Evolutionary conservation across 176 grass and related monocot genomes (phyloP), one percentile per base, ranked within the genome.

Genomic region (Oryza rufipogon): DNA sequence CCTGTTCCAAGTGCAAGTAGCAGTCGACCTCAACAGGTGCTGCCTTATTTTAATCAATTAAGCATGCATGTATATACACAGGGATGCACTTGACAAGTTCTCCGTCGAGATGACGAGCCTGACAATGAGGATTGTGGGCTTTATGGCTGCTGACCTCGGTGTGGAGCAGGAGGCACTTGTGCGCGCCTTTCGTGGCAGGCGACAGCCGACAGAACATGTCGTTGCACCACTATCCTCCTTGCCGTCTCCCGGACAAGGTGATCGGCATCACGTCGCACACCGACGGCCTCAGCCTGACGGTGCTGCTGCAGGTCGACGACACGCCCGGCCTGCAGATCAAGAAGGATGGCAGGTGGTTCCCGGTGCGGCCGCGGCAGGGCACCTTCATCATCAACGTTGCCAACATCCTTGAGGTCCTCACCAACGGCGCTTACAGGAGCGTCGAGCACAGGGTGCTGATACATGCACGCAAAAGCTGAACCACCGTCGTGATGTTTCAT

Each of bases 231-330:
- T 78, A 85, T 49, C 74, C 74, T 3, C 66, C 83, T n/a, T n/a
- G n/a, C n/a, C n/a, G n/a, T n/a, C n/a, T n/a, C 2, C 65, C 7
- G 51, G 54, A 85, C 23, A 85, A 85, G 74, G 74, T 85, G 34
- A 20, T 85, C 5, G 83, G 74, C 23, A 70, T 71, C 66, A 44
- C 17, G 7, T 25, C 83, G 4, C 83, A 85, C 74, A 78, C 49
- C 4, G 83, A 85, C 17, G 36, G 66, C 11, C 51, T 47, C 4
- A 52, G 66, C 17, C 34, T 85, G 10, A 71, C 83, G 0, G 12
- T 85, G 17, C 48, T 71, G 2, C 83, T 85, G 74, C 48, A 17
- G 0, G 7, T 28, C 39, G 60, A 79, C 23, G 25, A 63, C 60
- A 46, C 76, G 0, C 60, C 76, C 0, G 83, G 66, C 38, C 66